Evolutionary conservation across 441 rosid genomes (phyloP), one percentile per base, ranked within the genome.

Genomic region (Arabidopsis lyrata): DNA sequence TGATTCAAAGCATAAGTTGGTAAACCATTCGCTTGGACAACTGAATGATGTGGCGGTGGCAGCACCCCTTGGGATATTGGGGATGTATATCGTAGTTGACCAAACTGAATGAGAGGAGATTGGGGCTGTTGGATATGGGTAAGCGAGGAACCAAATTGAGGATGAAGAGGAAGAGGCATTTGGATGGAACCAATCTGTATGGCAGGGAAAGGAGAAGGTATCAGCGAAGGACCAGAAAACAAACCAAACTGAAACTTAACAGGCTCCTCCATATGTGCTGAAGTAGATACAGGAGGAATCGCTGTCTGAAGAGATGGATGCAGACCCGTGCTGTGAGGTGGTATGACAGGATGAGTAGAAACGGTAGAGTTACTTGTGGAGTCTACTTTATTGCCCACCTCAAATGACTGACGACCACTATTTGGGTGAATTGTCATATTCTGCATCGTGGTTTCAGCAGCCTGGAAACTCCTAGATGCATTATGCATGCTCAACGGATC

Each of bases 141-240:
- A 45, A 86, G 80, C 27, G 98, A 85, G 74, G 90, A 77, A 36
- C 88, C 88, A 63, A 81, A 83, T 56, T 86, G 96, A 38, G 97
- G 88, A 84, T 90, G 91, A 59, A 95, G 80, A 84, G 89, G 94
- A 81, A 95, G 99, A 76, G 99, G 99, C 99, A 93, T 93, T 85
- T 92, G 97, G 77, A 95, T 95, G 68, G 99, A 91, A 80, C 99
- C 99, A 77, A 95, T 95, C 82, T 95, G 99, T 80, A 95, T 95
- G 72, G 99, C 98, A 63, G 96, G 99, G 77, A 87, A 87, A 38
- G 98, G 95, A 55, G 99, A 88, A 68, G 98, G 95, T 69, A 93
- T 88, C 77, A 95, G 73, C 50, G 98, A 82, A 66, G 95, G 97
- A 72, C 97, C 94, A 73, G 99, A 91, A 77, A 95, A 95, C 72